Evolutionary conservation across 2,329 filamentous ascomycete genomes (phyloP).

Genomic region (Fusarium nelsonii): DNA sequence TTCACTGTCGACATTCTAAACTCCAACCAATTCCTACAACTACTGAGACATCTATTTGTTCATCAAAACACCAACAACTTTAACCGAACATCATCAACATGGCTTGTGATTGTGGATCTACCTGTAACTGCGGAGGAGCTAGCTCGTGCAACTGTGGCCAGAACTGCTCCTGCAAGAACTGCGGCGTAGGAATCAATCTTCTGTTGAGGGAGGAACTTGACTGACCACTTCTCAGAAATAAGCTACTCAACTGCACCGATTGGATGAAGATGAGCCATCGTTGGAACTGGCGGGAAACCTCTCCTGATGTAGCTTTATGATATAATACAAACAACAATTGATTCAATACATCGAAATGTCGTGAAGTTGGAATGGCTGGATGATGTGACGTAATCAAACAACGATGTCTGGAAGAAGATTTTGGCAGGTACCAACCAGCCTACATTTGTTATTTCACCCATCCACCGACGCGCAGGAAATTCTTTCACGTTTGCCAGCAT

Average conservation of each 20-base stretch:
- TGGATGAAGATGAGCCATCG: background rate
- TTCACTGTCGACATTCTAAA: no score
- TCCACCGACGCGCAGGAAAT: no score
- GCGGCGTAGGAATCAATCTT: background rate
- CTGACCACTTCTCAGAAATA: background rate
- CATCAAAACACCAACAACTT: background rate
- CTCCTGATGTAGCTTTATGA: no score
- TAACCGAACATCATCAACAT: background rate
- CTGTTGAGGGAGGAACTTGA: accelerated
- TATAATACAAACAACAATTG: no score
- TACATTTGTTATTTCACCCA: no score
- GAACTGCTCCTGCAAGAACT: slow-evolving; percentile 23
- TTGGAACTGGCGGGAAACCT: no score
- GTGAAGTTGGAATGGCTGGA: no score
- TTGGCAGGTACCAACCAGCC: no score
- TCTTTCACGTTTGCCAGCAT: no score
- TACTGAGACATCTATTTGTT: background rate
- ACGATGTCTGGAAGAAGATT: no score
- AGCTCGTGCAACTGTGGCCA: slow-evolving; percentile 14
- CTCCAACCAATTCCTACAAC: background rate
- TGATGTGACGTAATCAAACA: no score
- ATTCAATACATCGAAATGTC: no score
- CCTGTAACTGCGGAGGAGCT: slow-evolving; percentile 6
- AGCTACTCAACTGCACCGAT: background rate
- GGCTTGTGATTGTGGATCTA: slow-evolving; percentile 26